These are phyloP conservation scores for Microthlaspi erraticum DNA, from an alignment of 345 rosid genomes.

Conservation along the genomic window DNA sequence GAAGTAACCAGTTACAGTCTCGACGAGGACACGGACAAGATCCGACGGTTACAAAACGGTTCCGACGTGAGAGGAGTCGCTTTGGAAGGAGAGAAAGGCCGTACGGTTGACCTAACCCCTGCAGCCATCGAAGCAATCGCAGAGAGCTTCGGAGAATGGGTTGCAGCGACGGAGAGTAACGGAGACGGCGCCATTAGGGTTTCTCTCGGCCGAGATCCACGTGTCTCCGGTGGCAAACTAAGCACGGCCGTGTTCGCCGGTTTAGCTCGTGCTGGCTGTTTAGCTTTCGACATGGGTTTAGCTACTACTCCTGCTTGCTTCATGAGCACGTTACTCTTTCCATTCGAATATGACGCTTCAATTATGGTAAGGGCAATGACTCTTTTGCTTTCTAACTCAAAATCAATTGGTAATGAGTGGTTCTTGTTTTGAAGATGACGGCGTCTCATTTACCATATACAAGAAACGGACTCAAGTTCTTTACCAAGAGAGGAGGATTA, in stretches of 20 bases:
- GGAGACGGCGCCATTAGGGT: slow-evolving; percentile 48
- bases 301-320: slow-evolving; percentile 98
- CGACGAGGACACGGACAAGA: slow-evolving; percentile 79
- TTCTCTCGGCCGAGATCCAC: slow-evolving; percentile 86
- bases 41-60: slow-evolving; percentile 85
- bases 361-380: slow-evolving; percentile 63
- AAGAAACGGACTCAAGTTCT: slow-evolving; percentile 86
- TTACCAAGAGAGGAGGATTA: slow-evolving; percentile 88
- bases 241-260: slow-evolving; percentile 84
- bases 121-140: slow-evolving; percentile 89
- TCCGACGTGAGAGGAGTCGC: slow-evolving; percentile 97
- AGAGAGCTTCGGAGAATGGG: slow-evolving; percentile 96
- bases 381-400: neutral
- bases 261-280: slow-evolving; percentile 78
- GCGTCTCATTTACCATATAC: slow-evolving; percentile 97
- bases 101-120: slow-evolving; percentile 73
- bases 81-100: slow-evolving; percentile 79
- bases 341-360: slow-evolving; percentile 82
- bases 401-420: neutral
- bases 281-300: slow-evolving; percentile 81
- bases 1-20: slow-evolving; percentile 43
- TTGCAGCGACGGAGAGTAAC: slow-evolving; percentile 52
- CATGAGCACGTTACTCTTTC: slow-evolving; percentile 79
- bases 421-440: slow-evolving; percentile 64
- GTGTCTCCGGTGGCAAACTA: slow-evolving; percentile 65